These are phyloP conservation scores for Nyssa sinensis DNA, from an alignment of 148 eudicot species.

Conservation along the genomic window DNA sequence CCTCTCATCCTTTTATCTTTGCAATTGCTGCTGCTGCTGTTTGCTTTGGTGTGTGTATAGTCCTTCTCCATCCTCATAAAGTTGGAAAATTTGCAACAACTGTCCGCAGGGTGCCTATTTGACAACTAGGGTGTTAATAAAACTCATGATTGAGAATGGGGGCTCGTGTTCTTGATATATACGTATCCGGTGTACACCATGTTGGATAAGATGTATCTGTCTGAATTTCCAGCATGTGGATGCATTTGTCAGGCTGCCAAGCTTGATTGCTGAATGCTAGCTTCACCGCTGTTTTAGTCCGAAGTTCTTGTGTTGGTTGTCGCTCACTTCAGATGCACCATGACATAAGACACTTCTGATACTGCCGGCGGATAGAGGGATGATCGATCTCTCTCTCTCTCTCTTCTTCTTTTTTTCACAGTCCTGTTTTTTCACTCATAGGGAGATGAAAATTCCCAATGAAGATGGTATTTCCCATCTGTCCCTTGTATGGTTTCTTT, in stretches of 20 bases:
- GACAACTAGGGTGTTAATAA: conserved; percentile 21
- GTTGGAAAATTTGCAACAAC: conserved; percentile 54
- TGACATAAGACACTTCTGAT: too few species aligned
- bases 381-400: not conserved
- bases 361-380: not conserved
- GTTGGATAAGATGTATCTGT: not conserved
- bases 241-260: not conserved
- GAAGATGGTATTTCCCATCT: too few species aligned
- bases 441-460: not conserved
- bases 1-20: conserved; percentile 48
- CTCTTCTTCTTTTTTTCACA: too few species aligned
- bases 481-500: too few species aligned
- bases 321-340: not conserved
- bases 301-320: too few species aligned
- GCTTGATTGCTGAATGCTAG: conserved; percentile 3
- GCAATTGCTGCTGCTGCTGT: conserved; percentile 52
- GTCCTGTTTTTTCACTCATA: too few species aligned
- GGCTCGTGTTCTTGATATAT: not conserved
- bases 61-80: conserved; percentile 61
- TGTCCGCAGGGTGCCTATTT: conserved; percentile 68
- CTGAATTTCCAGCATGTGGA: not conserved
- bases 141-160: not conserved
- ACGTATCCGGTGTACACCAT: not conserved
- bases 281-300: not conserved
- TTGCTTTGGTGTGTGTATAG: conserved; percentile 74